Percentiles rank a stretch among this genome's conserved stretches.
Conservation (phyloP, 306 rosid genomes). For the Castanospermum australe region DNA sequence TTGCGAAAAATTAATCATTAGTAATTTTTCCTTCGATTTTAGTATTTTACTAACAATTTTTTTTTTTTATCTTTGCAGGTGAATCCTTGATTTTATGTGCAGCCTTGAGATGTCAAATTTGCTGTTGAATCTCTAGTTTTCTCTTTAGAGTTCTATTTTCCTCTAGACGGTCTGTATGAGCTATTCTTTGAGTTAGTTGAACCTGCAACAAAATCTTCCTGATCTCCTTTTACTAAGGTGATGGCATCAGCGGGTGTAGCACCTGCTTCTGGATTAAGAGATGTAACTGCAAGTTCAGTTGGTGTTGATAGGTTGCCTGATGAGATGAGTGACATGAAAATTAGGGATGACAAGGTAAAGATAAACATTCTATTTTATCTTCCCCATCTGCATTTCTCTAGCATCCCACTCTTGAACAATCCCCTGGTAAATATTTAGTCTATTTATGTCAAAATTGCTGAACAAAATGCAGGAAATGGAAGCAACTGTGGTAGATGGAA, state of each 20-base stretch:
- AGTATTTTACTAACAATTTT: no score
- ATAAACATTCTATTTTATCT: not conserved
- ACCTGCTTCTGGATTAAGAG: slow-evolving; percentile 59
- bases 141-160: not conserved
- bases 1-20: not conserved
- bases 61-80: not conserved
- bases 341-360: slow-evolving; percentile 76
- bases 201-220: slow-evolving; percentile 3
- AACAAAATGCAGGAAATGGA: slow-evolving; percentile 69
- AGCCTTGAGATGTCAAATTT: slow-evolving; percentile 1
- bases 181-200: slow-evolving; percentile 16
- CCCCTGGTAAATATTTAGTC: not conserved
- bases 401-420: no score
- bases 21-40: not conserved
- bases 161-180: not conserved
- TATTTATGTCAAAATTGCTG: slow-evolving; percentile 19
- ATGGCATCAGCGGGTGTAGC: slow-evolving; percentile 68
- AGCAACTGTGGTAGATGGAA: slow-evolving; percentile 72
- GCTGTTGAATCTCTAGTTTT: slow-evolving; percentile 1
- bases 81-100: slow-evolving; percentile 1
- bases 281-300: slow-evolving; percentile 45
- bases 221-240: slow-evolving; percentile 16
- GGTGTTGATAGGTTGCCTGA: slow-evolving; percentile 65
- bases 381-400: not conserved
- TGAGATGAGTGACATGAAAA: slow-evolving; percentile 86